Percentiles rank a stretch among this genome's conserved stretches.
These are phyloP conservation scores for Phytopythium cucurbitacearum DNA, from an alignment of 352 stramenopile genomes.

Conservation along the genomic window DNA sequence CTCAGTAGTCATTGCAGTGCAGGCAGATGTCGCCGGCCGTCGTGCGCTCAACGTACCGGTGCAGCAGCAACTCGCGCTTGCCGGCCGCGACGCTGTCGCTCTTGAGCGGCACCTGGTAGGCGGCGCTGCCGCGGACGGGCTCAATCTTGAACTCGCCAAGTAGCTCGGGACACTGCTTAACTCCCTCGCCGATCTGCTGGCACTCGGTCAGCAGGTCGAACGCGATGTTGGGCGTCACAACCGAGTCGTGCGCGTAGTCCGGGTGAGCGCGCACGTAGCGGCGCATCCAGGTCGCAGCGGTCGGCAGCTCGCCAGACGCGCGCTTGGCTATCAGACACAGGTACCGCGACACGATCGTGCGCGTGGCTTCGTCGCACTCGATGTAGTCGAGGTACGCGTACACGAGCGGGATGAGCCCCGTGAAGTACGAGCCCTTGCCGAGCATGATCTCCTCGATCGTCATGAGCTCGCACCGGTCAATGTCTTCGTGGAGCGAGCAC, in stretches of 20 bases:
- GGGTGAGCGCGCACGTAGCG: constrained; percentile 94
- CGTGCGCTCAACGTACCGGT: constrained; percentile 34
- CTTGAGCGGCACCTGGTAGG: constrained; percentile 93
- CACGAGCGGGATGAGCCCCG: constrained; percentile 95
- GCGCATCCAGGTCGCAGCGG: constrained; percentile 95
- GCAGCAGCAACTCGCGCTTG: constrained; percentile 65
- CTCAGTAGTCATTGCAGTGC: constrained; percentile 19
- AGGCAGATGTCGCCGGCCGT: constrained; percentile 15
- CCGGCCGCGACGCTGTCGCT: constrained; percentile 73
- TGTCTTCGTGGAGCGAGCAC: constrained; percentile 51
- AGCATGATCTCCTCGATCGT: constrained; percentile 97
- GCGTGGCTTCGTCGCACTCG: constrained; percentile 92
- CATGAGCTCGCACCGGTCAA: constrained; percentile 91
- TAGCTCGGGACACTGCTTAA: constrained; percentile 89
- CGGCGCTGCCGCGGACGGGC: constrained; percentile 85
- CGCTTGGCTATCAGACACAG: constrained; percentile 92
- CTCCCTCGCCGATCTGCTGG: constrained; percentile 94
- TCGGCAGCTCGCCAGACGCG: constrained; percentile 94
- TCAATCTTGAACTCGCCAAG: constrained; percentile 92
- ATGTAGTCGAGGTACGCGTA: constrained; percentile 98
- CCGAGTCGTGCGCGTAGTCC: constrained; percentile 95
- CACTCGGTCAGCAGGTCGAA: constrained; percentile 95
- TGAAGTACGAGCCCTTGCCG: constrained; percentile 95
- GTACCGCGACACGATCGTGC: constrained; percentile 65
- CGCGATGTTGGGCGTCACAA: constrained; percentile 73